A percentile compares a stretch with the other conserved stretches of the same genome.
These are phyloP conservation scores for Xylaria sp. DNA, from an alignment of 2,329 filamentous ascomycete genomes.

Conservation along the genomic window DNA sequence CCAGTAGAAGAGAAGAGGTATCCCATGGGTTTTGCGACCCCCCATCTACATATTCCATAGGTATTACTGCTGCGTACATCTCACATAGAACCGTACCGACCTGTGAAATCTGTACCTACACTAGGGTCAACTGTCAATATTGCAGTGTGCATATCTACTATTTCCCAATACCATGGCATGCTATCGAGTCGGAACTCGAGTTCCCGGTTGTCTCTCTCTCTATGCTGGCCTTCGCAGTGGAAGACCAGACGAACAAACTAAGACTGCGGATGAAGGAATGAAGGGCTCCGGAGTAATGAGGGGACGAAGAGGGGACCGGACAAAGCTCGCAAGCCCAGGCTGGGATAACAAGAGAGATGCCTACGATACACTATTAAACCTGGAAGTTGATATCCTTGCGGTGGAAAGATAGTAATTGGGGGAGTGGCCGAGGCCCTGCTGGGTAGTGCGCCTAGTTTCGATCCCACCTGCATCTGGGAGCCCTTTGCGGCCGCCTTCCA, in stretches of 20 bases:
- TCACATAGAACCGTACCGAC: too few relatives aligned
- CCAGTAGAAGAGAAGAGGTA: neutral
- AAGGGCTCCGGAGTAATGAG: neutral
- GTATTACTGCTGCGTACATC: too few relatives aligned
- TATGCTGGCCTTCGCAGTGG: neutral
- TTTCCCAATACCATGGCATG: constrained; percentile 18
- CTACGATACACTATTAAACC: neutral
- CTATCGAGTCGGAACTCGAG: constrained; percentile 3
- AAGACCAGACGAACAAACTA: neutral
- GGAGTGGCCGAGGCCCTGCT: neutral
- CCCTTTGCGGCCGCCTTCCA: neutral
- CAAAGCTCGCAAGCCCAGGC: neutral
- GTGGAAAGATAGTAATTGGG: neutral
- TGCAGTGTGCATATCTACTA: constrained; percentile 17
- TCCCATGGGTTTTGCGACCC: constrained; percentile 2
- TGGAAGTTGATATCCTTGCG: neutral
- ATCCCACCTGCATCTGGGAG: neutral
- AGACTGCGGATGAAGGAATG: neutral
- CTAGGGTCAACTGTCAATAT: constrained; percentile 19
- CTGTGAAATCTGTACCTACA: neutral
- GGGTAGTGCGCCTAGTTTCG: neutral
- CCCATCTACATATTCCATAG: neutral
- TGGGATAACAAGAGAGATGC: neutral
- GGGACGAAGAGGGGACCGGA: neutral
- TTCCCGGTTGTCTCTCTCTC: neutral